Conservation (phyloP, 208 protist genomes). For the Acanthamoeba culbertsoni region DNA sequence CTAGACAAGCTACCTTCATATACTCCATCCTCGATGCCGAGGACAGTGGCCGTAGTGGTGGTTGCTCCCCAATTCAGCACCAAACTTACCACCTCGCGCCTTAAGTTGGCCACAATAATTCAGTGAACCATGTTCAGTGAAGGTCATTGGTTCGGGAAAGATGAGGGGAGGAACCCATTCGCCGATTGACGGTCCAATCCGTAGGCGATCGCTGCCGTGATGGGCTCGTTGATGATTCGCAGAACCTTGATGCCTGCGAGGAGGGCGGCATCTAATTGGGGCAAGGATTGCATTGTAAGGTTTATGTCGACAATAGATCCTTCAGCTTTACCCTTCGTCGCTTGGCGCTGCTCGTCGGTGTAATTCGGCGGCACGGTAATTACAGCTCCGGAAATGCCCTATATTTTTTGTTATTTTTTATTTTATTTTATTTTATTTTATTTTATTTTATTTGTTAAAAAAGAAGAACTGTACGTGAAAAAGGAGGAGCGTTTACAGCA, state of each 20-base stretch:
- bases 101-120: constrained; percentile 3
- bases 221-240: constrained; percentile 99
- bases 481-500: no score
- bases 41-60: constrained; percentile 97
- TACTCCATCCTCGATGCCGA: constrained; percentile 97
- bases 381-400: constrained; percentile 92
- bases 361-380: constrained; percentile 97
- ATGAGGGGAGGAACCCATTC: background rate
- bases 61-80: constrained; percentile 98
- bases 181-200: constrained; percentile 89
- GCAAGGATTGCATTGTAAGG: background rate
- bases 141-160: constrained; percentile 52
- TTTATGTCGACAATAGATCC: background rate
- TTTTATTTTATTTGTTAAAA: background rate
- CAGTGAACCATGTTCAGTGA: background rate
- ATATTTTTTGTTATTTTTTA: constrained; percentile 14
- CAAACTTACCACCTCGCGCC: constrained; percentile 89
- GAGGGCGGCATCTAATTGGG: constrained; percentile 80
- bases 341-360: constrained; percentile 92
- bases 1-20: constrained; percentile 94
- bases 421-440: background rate
- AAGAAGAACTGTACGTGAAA: no score
- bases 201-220: constrained; percentile 98
- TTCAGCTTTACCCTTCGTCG: constrained; percentile 83
- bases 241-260: constrained; percentile 94